Percentiles rank a stretch among this genome's conserved stretches.
These are phyloP conservation scores for Glycine soja DNA, from an alignment of 306 rosid species.

Conservation along the genomic window DNA sequence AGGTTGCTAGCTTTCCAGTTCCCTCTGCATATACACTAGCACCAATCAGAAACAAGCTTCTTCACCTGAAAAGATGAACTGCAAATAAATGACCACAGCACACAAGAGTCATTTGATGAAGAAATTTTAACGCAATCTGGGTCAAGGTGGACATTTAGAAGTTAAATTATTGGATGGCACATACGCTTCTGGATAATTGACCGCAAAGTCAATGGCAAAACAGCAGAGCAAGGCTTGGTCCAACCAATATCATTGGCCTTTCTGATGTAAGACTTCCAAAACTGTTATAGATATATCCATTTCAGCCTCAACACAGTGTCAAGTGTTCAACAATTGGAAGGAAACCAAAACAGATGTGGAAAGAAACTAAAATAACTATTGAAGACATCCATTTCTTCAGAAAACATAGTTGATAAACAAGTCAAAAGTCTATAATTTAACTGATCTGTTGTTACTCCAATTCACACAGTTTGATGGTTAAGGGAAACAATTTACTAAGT, in stretches of 20 bases:
- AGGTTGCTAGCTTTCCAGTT: constrained; percentile 70
- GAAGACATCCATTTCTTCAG: constrained; percentile 28
- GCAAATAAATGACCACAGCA: constrained; percentile 46
- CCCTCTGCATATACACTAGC: constrained; percentile 95
- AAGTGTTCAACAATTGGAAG: constrained; percentile 36
- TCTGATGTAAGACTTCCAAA: constrained; percentile 81
- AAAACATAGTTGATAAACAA: constrained; percentile 33
- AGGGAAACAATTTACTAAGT: neutral
- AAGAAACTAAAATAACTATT: constrained; percentile 28
- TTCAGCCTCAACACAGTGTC: constrained; percentile 39
- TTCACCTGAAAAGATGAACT: constrained; percentile 75
- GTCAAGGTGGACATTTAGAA: constrained; percentile 34
- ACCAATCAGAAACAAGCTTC: constrained; percentile 86
- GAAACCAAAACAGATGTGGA: constrained; percentile 19
- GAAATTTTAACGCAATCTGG: constrained; percentile 5
- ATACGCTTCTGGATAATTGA: constrained; percentile 90
- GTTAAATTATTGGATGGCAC: constrained; percentile 50
- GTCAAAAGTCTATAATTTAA: constrained; percentile 15
- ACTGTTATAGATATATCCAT: constrained; percentile 59
- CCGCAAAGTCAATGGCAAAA: constrained; percentile 93
- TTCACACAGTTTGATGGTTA: constrained; percentile 3
- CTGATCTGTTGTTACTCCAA: constrained; percentile 24
- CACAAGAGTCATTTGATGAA: constrained; percentile 42
- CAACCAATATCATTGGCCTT: constrained; percentile 88
- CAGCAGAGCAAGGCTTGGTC: constrained; percentile 98